Base-by-base conservation (phyloP, 495 filamentous ascomycete genomes). In the Hypomontagnella submonticulosa region DNA sequence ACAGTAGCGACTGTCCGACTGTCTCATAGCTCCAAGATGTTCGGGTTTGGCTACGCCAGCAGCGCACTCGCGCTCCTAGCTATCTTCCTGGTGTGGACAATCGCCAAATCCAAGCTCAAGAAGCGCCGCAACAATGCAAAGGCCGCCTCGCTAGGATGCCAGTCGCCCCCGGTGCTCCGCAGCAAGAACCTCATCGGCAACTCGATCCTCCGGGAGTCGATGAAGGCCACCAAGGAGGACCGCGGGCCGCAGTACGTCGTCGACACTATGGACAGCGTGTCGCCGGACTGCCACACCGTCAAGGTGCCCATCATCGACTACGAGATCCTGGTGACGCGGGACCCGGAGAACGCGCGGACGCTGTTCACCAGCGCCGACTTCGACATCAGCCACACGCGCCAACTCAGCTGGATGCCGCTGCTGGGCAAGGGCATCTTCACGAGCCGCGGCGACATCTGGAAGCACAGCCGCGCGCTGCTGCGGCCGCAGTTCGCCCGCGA, bases 351-450 rank as follows among this genome's bases (percentile, higher is more conserved):
- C 56, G 76, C 90, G 42, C 86, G 90, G 57, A 71, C 82, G 2
- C 78, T 92, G 1, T 79, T 92, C 0, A 81, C 84, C 1, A 81
- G 80, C 4, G 78, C 86, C 4, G 85, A 90, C 62, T 93, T 84
- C 73, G 77, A 79, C 10, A 69, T 92, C 1, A 86, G 85, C 1
- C 70, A 78, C 11, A 38, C 73, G 10, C 78, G 88, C 12, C 64
- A 76, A 8, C 70, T 74, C 0, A 76, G 70, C 30, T 82, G 89
- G 73, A 72, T 63, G 18, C 85, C 85, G 0, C 66, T 92, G 3
- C 69, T 92, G 0, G 90, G 90, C 6, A 70, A 84, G 41, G 90
- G 90, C 19, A 88, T 93, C 59, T 93, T 94, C 70, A 88, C 87
- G 0, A 78, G 80, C 3, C 85, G 91, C 66, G 91, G 90, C 11